These are phyloP conservation scores for Pelargonium cotyledonis DNA, from an alignment of 441 rosid genomes.

Conservation along the genomic window DNA sequence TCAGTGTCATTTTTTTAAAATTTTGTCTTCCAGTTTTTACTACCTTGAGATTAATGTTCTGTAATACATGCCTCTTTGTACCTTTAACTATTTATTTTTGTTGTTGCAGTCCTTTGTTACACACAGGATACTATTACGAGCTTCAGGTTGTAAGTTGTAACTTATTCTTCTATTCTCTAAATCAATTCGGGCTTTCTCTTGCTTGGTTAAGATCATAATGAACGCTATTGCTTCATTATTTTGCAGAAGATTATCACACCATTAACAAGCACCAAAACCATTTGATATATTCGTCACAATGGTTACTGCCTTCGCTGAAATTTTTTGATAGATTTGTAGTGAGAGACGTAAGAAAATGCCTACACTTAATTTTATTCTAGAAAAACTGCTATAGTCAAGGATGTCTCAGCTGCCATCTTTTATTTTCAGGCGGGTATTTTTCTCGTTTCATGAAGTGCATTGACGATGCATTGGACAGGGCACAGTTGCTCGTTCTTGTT, in stretches of 20 bases:
- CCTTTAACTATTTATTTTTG: slow-evolving; percentile 14
- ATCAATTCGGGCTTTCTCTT: not conserved
- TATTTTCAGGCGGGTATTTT: slow-evolving; percentile 39
- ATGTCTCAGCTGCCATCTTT: not conserved
- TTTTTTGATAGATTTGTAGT: slow-evolving; percentile 50
- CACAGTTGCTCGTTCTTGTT: too few species aligned
- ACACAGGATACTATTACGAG: slow-evolving; percentile 45
- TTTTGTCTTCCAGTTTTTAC: not conserved
- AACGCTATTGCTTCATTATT: slow-evolving; percentile 7
- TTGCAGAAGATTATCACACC: slow-evolving; percentile 39
- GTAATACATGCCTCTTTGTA: not conserved
- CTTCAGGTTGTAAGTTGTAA: slow-evolving; percentile 32
- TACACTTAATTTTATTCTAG: not conserved
- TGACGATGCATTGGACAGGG: too few species aligned
- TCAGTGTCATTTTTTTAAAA: not conserved
- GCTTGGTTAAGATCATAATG: not conserved
- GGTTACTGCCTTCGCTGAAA: slow-evolving; percentile 58
- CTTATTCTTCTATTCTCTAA: not conserved
- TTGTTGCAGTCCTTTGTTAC: slow-evolving; percentile 68
- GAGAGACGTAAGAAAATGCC: slow-evolving; percentile 41
- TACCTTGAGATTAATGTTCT: not conserved
- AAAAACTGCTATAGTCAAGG: not conserved
- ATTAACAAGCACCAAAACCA: slow-evolving; percentile 19
- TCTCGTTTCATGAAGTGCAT: slow-evolving; percentile 27
- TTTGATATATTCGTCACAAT: slow-evolving; percentile 38